Base-by-base conservation (phyloP, 2,329 filamentous ascomycete species). In the Alternaria dauci region DNA sequence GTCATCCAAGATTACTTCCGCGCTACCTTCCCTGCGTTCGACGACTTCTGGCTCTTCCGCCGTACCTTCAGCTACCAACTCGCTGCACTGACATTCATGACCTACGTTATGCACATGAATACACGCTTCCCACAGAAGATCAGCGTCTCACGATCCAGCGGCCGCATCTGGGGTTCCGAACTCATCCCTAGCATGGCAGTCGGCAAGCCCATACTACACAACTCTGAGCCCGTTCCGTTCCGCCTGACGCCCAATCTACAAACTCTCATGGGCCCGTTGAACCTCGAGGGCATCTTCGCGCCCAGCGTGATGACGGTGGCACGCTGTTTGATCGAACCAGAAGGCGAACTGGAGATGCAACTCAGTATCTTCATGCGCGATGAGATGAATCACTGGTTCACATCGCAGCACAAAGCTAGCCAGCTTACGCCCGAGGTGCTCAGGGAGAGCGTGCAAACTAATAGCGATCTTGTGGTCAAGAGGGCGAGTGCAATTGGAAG, bases 31-130 rank as follows among this genome's bases (percentile, higher is more conserved):
- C 91, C 93, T 30, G 90, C 92, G 65, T 99, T 92, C 79, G 88
- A 91, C 46, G 94, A 97, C 72, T 97, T 98, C 84, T 99, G 94
- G 93, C 87, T 99, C 59, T 99, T 99, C 92, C 91, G 95, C 60
- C 90, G 94, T 60, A 94, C 97, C 68, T 97, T 99, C 81, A 91
- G 93, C 23, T 97, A 98, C 83, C 95, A 99, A 80, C 89, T 97
- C 63, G 94, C 95, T 20, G 89, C 94, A 2, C 86, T 98, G 66
- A 97, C 95, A 1, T 99, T 99, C 82, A 97, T 99, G 91, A 98
- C 95, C 4, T 99, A 98, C 76, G 91, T 97, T 60, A 90, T 99
- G 82, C 94, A 94, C 81, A 98, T 99, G 89, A 93, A 94, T 76
- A 93, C 93, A 77, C 91, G 95, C 30, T 97, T 95, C 79, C 96